Evolutionary conservation across 257 asterid species (phyloP).

Genomic region (Salvia rosmarinus): DNA sequence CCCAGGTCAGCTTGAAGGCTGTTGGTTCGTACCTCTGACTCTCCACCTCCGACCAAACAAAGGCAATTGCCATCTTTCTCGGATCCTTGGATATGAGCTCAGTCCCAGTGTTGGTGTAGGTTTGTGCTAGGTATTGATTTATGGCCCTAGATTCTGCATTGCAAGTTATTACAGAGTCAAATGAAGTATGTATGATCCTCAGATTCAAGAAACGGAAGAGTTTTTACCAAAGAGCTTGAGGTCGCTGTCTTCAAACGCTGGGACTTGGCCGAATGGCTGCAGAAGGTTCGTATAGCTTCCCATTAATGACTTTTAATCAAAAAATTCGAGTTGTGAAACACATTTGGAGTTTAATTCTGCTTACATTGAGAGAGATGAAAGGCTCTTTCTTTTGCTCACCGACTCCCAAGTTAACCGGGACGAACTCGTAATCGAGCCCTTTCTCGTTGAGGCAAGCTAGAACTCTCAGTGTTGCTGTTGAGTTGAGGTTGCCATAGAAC

Average conservation of each 20-base stretch:
- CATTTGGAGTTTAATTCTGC: background rate
- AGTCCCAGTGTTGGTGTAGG: slow-evolving; percentile 56
- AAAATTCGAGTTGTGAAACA: background rate
- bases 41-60: slow-evolving; percentile 70
- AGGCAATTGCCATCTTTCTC: slow-evolving; percentile 43
- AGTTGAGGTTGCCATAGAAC: slow-evolving; percentile 45
- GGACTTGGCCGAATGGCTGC: slow-evolving; percentile 51
- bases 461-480: slow-evolving; percentile 52
- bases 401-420: slow-evolving; percentile 39
- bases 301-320: background rate
- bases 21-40: slow-evolving; percentile 52
- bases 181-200: background rate
- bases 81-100: slow-evolving; percentile 44
- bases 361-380: slow-evolving; percentile 55
- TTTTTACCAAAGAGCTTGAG: slow-evolving; percentile 40
- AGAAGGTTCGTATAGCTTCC: background rate
- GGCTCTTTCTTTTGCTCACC: slow-evolving; percentile 61
- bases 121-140: slow-evolving; percentile 45
- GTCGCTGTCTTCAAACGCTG: slow-evolving; percentile 45
- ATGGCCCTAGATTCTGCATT: slow-evolving; percentile 79
- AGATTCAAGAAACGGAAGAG: background rate
- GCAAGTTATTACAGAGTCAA: background rate
- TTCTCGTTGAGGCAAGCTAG: slow-evolving; percentile 51
- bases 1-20: slow-evolving; percentile 50
- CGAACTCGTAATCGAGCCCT: slow-evolving; percentile 49